Conservation (phyloP, 352 stramenopile species). For the Peronospora belbahrii region DNA sequence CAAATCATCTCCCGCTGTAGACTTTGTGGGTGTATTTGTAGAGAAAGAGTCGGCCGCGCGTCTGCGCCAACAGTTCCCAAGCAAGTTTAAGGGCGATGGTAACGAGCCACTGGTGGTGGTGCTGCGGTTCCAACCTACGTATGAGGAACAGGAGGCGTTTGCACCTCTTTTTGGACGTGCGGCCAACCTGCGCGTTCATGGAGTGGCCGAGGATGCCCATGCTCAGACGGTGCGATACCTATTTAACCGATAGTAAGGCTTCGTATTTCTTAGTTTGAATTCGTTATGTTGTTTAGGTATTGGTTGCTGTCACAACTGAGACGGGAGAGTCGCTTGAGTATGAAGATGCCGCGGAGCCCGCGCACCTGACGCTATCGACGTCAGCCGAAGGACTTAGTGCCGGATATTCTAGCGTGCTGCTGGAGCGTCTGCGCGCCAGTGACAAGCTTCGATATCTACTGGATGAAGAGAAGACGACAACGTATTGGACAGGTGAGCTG, state of each 20-base stretch:
- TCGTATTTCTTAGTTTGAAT: too few species aligned
- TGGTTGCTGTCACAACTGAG: slow-evolving; percentile 60
- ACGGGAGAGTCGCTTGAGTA: slow-evolving; percentile 57
- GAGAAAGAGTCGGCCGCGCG: slow-evolving; percentile 40
- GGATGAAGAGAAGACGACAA: slow-evolving; percentile 20
- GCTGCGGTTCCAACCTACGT: slow-evolving; percentile 70
- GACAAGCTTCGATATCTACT: slow-evolving; percentile 52
- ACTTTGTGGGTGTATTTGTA: slow-evolving; percentile 78
- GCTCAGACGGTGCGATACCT: slow-evolving; percentile 39
- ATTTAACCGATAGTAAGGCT: neutral
- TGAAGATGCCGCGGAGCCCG: slow-evolving; percentile 29
- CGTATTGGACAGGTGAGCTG: slow-evolving; percentile 55
- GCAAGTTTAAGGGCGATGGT: slow-evolving; percentile 36
- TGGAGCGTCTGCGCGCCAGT: slow-evolving; percentile 63
- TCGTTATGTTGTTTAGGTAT: slow-evolving; percentile 22
- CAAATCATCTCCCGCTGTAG: slow-evolving; percentile 15
- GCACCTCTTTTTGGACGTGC: slow-evolving; percentile 52
- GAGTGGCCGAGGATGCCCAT: slow-evolving; percentile 53
- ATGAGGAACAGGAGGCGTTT: slow-evolving; percentile 65
- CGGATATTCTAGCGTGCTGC: slow-evolving; percentile 62
- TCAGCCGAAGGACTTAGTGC: slow-evolving; percentile 36
- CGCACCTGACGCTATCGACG: slow-evolving; percentile 57
- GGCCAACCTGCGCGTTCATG: slow-evolving; percentile 55
- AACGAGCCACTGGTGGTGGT: slow-evolving; percentile 56
- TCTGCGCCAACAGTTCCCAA: slow-evolving; percentile 46